Base-by-base conservation (phyloP, 129 eudicot species). In the Rutidosis leptorrhynchoides region DNA sequence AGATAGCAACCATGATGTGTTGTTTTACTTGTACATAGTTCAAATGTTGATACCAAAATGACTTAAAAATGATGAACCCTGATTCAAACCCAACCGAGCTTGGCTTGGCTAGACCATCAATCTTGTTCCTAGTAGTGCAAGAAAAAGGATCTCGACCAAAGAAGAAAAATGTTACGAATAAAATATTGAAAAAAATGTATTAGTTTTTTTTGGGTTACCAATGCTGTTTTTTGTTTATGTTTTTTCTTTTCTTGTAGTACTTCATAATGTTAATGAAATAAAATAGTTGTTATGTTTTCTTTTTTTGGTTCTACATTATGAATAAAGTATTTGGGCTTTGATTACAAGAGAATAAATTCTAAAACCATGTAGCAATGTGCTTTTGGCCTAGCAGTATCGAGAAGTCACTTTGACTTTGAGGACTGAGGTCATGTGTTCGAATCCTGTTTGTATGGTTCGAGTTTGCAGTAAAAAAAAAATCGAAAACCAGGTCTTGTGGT, bases 1-100 rank as follows among this genome's bases (percentile, higher is more conserved):
- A 73, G 29, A 22, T 73, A 73, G 29, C 1, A 5, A 19, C 69
- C 29, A 27, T 19, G 15, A 30, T 12, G 45, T 37, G 19, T 22
- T 42, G 55, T 51, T 17, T 65, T 51, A 72, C 82, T n/a, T 78
- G 82, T 78, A 78, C 14, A 78, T 67, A 72, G 30, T 27, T 33
- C 22, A 33, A 58, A 57, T 57, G 32, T 3, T 12, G 53, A 52
- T 53, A 62, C 26, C 4, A 5, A 58, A 37, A 57, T 54, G 74
- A 67, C 55, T 54, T 73, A 65, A 42, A 15, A 55, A 42, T 65
- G 72, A 17, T 14, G 23, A 25, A 58, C 19, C 56, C 19, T 16
- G n/a, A 29, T 53, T 10, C 57, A 52, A n/a, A 64, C 45, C 65
- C 3, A 21, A 27, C 57, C 45, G 19, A 64, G 26, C 32, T 56